phyloP scores from a whole-genome alignment of 495 filamentous ascomycete species.

The Aspergillus campestris region DNA sequence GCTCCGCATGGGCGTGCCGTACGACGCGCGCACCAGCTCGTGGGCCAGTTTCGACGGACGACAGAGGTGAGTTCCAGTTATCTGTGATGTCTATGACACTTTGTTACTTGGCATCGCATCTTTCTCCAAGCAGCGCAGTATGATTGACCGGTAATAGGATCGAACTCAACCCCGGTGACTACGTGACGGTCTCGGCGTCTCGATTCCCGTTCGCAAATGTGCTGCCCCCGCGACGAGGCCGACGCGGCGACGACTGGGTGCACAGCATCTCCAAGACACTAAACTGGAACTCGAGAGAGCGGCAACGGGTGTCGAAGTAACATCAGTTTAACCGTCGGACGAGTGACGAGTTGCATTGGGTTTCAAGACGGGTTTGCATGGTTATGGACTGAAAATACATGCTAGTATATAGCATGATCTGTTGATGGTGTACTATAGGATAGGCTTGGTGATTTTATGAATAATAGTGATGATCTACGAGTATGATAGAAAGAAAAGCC shows the following conservation, averaged over 20 bases:
- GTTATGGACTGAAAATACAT: too few relatives aligned
- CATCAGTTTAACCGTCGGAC: background rate
- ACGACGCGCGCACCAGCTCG: conserved; percentile 76
- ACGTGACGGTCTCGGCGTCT: conserved; percentile 88
- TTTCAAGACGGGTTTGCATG: too few relatives aligned
- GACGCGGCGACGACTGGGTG: conserved; percentile 83
- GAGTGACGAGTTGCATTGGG: too few relatives aligned
- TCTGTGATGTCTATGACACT: background rate
- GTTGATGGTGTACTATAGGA: too few relatives aligned
- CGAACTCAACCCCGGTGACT: conserved; percentile 83
- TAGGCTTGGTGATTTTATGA: background rate
- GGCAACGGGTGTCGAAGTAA: conserved; percentile 54
- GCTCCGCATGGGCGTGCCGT: conserved; percentile 83
- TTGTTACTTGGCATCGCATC: conserved; percentile 14
- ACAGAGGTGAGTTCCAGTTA: conserved; percentile 47
- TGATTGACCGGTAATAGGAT: too few relatives aligned
- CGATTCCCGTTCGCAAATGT: conserved; percentile 91
- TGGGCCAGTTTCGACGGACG: conserved; percentile 98
- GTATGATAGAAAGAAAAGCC: background rate
- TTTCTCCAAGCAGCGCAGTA: too few relatives aligned
- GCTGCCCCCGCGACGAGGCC: conserved; percentile 50
- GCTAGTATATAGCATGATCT: too few relatives aligned
- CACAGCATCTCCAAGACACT: conserved; percentile 83
- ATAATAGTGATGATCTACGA: conserved; percentile 1
- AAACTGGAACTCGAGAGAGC: conserved; percentile 82